phyloP scores from a whole-genome alignment of 1,139 yeast genomes.

The Scheffersomyces quercinus region DNA sequence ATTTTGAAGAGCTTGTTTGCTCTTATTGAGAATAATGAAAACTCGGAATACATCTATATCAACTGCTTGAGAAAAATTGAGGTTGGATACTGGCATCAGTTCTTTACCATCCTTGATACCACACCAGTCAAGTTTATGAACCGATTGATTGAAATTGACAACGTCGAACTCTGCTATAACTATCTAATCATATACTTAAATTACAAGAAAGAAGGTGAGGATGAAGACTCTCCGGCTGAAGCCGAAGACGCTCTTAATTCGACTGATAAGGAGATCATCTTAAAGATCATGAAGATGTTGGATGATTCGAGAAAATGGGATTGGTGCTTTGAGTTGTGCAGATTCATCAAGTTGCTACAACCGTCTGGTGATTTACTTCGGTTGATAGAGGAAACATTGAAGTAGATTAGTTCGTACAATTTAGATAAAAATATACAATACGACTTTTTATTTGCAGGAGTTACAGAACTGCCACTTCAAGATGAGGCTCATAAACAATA shows the following conservation, averaged over 20 bases:
- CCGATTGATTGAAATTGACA: constrained; percentile 30
- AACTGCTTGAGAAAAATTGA: constrained; percentile 48
- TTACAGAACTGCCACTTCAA: too few species aligned
- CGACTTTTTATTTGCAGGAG: too few species aligned
- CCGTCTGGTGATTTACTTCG: constrained; percentile 35
- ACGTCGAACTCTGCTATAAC: constrained; percentile 45
- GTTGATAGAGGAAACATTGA: constrained; percentile 4
- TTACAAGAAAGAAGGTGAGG: constrained; percentile 32
- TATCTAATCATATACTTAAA: constrained; percentile 45
- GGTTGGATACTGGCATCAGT: constrained; percentile 39
- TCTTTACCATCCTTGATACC: constrained; percentile 34
- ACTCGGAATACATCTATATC: constrained; percentile 36
- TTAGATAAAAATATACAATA: too few species aligned
- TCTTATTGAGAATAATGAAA: constrained; percentile 29
- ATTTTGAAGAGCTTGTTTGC: constrained; percentile 25
- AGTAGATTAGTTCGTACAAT: neutral
- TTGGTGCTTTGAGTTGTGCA: constrained; percentile 48
- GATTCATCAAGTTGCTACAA: constrained; percentile 44
- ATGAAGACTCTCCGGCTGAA: constrained; percentile 1
- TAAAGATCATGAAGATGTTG: constrained; percentile 36
- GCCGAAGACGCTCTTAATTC: constrained; percentile 18
- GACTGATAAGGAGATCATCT: constrained; percentile 34
- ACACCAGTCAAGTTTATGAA: constrained; percentile 44
- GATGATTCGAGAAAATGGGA: constrained; percentile 39
- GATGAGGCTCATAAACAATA: too few species aligned